Evolutionary conservation across 805 yeast species (phyloP).

Genomic region (Starmerella ratchasimensis): DNA sequence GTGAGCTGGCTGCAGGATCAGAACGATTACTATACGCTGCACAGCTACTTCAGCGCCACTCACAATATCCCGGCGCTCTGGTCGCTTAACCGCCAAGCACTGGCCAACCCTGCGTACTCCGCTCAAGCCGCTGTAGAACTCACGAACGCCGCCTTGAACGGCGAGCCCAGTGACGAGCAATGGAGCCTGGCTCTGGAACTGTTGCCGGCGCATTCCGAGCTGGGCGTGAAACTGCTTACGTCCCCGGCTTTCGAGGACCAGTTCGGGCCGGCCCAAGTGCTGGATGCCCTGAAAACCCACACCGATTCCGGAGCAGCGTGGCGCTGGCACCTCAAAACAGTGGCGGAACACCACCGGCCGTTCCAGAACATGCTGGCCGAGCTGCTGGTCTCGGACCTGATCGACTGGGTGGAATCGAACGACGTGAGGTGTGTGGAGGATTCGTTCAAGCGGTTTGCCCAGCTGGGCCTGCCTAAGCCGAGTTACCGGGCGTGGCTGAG

Average conservation of each 20-base stretch:
- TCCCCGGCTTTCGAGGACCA: conserved; percentile 16
- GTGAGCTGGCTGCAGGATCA: conserved; percentile 6
- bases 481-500: conserved; percentile 16
- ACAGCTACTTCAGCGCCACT: conserved; percentile 12
- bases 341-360: conserved; percentile 18
- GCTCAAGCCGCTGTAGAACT: conserved; percentile 21
- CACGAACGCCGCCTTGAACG: conserved; percentile 12
- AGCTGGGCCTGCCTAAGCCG: conserved; percentile 26
- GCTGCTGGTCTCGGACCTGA: conserved; percentile 26
- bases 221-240: conserved; percentile 26
- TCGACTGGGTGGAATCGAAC: conserved; percentile 18
- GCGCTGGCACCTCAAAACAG: conserved; percentile 26
- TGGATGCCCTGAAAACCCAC: conserved; percentile 22
- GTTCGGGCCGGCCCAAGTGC: conserved; percentile 23
- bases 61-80: conserved; percentile 8
- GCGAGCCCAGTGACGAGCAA: background rate
- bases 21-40: conserved; percentile 8
- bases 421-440: conserved; percentile 11
- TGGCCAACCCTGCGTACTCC: conserved; percentile 12
- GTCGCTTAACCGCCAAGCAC: conserved; percentile 19
- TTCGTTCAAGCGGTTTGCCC: conserved; percentile 20
- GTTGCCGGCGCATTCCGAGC: conserved; percentile 15
- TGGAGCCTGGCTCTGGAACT: conserved; percentile 26
- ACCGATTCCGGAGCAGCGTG: conserved; percentile 27
- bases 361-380: conserved; percentile 24